Conservation (phyloP, 352 stramenopile genomes). For the Phytophthora kernoviae region DNA sequence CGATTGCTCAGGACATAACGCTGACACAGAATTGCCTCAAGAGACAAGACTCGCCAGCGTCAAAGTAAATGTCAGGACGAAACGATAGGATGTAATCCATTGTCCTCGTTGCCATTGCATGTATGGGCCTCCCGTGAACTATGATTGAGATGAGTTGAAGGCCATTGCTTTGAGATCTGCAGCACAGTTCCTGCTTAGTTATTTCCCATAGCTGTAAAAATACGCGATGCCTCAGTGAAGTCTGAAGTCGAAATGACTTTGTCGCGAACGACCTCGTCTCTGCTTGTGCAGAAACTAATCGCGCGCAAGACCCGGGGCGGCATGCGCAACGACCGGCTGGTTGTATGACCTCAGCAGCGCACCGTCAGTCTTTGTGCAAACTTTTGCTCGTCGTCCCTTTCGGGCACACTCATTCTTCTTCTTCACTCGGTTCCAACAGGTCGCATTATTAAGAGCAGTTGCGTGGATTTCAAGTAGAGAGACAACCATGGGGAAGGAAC, state of each 20-base stretch:
- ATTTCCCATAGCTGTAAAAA: constrained; percentile 4
- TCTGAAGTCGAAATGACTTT: background rate
- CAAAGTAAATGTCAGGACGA: no score
- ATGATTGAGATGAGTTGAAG: no score
- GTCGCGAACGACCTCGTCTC: constrained; percentile 12
- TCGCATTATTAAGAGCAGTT: constrained; percentile 1
- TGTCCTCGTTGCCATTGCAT: background rate
- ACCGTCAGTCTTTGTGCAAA: no score
- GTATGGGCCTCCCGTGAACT: no score
- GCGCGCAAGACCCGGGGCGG: constrained; percentile 24
- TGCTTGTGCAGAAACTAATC: constrained; percentile 24
- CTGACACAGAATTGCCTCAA: background rate
- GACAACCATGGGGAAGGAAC: constrained; percentile 30
- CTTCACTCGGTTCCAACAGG: constrained; percentile 19
- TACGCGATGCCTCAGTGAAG: background rate
- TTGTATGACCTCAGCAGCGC: no score
- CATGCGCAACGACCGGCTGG: no score
- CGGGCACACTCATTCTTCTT: constrained; percentile 25
- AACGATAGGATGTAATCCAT: no score
- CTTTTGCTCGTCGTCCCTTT: constrained; percentile 13
- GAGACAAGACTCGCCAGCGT: background rate
- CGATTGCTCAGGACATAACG: constrained; percentile 1
- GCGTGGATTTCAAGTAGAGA: background rate
- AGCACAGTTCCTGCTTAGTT: background rate
- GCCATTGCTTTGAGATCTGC: background rate